phyloP scores from a whole-genome alignment of 352 stramenopile species.

The Globisporangium takayamanum region DNA sequence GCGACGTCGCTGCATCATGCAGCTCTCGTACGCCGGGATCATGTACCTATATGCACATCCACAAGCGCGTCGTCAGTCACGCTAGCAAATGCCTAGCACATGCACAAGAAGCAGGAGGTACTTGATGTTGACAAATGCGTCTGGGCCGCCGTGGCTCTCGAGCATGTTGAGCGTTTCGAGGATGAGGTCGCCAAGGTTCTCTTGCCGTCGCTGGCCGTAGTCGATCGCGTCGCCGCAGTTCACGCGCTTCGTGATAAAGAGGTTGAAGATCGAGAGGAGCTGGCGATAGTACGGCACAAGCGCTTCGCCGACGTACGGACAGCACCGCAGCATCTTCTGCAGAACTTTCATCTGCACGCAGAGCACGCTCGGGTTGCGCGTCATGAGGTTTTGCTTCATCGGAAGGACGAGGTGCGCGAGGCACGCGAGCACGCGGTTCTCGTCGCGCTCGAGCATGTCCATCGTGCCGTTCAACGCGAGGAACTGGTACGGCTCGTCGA shows the following conservation, averaged over 20 bases:
- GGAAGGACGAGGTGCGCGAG: constrained; percentile 45
- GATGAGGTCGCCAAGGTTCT: constrained; percentile 88
- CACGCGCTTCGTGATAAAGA: constrained; percentile 88
- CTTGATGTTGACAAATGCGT: constrained; percentile 95
- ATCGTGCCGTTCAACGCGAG: constrained; percentile 68
- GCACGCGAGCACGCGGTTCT: constrained; percentile 52
- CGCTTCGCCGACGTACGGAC: constrained; percentile 76
- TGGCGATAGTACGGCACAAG: constrained; percentile 92
- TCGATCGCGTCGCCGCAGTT: constrained; percentile 93
- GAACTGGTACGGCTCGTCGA: constrained; percentile 83
- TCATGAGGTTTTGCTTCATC: constrained; percentile 88
- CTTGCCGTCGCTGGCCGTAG: constrained; percentile 85
- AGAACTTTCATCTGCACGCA: constrained; percentile 77
- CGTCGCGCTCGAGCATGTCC: constrained; percentile 78
- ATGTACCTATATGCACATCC: constrained; percentile 79
- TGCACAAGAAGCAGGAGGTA: constrained; percentile 8
- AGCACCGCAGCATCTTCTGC: constrained; percentile 61
- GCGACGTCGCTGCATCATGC: constrained; percentile 26
- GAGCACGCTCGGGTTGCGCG: constrained; percentile 59
- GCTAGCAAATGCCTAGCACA: not conserved
- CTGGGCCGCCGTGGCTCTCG: constrained; percentile 71
- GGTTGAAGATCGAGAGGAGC: constrained; percentile 89
- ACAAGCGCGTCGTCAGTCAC: not conserved
- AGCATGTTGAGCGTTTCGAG: constrained; percentile 87
- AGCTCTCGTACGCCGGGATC: constrained; percentile 94